Evolutionary conservation across 495 filamentous ascomycete genomes (phyloP).

Genomic region (Neurospora terricola): DNA sequence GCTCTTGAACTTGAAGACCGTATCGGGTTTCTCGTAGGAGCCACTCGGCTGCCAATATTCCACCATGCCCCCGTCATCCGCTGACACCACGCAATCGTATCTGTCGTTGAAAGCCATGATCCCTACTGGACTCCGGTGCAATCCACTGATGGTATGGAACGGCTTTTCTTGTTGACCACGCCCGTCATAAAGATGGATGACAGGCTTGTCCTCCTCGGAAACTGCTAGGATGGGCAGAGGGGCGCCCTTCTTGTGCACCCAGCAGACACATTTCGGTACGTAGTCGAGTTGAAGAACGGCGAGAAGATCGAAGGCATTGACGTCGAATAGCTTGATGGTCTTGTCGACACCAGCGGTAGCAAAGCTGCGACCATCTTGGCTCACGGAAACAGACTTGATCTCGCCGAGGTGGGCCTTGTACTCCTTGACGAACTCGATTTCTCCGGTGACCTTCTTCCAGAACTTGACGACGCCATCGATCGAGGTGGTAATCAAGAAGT

Average conservation of each 20-base stretch:
- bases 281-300: constrained; percentile 68
- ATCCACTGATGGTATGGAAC: constrained; percentile 58
- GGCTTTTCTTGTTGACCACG: constrained; percentile 68
- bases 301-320: constrained; percentile 86
- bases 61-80: constrained; percentile 85
- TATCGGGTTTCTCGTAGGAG: constrained; percentile 81
- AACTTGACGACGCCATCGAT: constrained; percentile 94
- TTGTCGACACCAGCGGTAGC: constrained; percentile 80
- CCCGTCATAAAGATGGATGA: constrained; percentile 79
- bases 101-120: constrained; percentile 82
- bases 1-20: constrained; percentile 85
- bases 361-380: constrained; percentile 86
- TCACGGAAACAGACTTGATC: constrained; percentile 71
- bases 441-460: constrained; percentile 91
- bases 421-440: constrained; percentile 96
- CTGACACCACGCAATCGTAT: constrained; percentile 83
- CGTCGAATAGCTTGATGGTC: constrained; percentile 92
- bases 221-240: constrained; percentile 80
- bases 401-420: constrained; percentile 85
- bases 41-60: constrained; percentile 87
- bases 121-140: constrained; percentile 71
- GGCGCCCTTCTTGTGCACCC: constrained; percentile 82
- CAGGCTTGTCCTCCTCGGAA: constrained; percentile 64
- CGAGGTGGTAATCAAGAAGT: constrained; percentile 90
- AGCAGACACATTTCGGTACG: constrained; percentile 72